Percentiles rank a stretch among this genome's conserved stretches.
Evolutionary conservation across 345 rosid species (phyloP).

Genomic region (Eucalyptus coolabah): DNA sequence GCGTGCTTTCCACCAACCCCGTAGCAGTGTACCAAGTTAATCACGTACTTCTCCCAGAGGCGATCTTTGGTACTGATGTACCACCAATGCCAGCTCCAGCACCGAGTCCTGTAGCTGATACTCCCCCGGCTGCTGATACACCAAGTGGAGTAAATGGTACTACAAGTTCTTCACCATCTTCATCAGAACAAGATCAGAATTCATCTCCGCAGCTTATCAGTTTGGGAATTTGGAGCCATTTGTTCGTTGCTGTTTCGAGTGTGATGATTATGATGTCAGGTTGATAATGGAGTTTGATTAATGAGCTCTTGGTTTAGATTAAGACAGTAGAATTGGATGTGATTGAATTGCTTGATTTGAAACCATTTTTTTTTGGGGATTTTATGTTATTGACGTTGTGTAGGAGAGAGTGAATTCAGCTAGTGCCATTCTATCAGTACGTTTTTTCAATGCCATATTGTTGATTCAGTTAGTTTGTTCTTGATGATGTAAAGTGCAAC

Average conservation of each 20-base stretch:
- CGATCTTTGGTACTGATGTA: conserved; percentile 81
- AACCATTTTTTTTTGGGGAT: conserved; percentile 6
- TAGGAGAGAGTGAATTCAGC: neutral
- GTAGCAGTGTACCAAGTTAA: conserved; percentile 83
- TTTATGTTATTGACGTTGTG: neutral
- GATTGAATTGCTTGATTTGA: neutral
- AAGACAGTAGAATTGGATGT: neutral
- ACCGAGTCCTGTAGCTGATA: conserved; percentile 45
- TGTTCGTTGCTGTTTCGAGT: conserved; percentile 30
- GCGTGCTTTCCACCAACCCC: conserved; percentile 67
- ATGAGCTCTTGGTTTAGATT: neutral
- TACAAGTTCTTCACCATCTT: conserved; percentile 2
- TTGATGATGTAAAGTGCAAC: neutral
- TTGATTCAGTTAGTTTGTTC: neutral
- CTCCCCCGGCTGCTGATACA: conserved; percentile 42
- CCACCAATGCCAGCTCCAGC: conserved; percentile 90
- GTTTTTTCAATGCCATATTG: neutral
- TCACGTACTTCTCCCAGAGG: conserved; percentile 68
- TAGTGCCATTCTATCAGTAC: neutral
- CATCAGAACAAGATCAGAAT: neutral
- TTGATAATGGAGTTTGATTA: neutral
- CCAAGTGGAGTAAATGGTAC: conserved; percentile 24
- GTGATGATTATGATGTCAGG: conserved; percentile 38
- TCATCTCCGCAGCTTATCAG: conserved; percentile 23
- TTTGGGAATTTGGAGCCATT: conserved; percentile 12